These are phyloP conservation scores for Penicillium maclennaniae DNA, from an alignment of 495 filamentous ascomycete genomes.

Conservation along the genomic window DNA sequence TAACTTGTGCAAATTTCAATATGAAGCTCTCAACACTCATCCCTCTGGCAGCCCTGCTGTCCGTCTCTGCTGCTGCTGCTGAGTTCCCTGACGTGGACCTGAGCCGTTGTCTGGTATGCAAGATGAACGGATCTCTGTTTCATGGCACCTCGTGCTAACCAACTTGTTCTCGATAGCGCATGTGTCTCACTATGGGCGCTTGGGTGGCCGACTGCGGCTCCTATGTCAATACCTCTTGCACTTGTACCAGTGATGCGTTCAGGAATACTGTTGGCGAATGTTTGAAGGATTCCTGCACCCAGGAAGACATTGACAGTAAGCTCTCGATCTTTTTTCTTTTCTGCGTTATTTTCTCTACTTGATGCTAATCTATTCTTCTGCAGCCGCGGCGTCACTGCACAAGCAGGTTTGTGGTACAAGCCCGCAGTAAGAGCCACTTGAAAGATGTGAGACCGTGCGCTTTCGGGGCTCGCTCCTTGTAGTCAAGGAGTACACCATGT, in stretches of 20 bases:
- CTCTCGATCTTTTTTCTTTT: neutral
- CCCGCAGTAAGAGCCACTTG: neutral
- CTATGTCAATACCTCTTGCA: slow-evolving; percentile 12
- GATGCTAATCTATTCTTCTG: neutral
- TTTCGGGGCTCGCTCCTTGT: neutral
- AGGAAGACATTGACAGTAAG: slow-evolving; percentile 15
- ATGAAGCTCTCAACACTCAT: slow-evolving; percentile 29
- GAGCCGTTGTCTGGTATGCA: slow-evolving; percentile 19
- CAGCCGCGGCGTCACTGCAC: neutral
- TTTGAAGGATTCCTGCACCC: slow-evolving; percentile 14
- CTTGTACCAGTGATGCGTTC: slow-evolving; percentile 18
- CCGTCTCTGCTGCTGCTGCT: slow-evolving; percentile 18
- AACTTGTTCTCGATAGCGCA: slow-evolving; percentile 2
- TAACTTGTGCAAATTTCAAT: slow-evolving; percentile 1
- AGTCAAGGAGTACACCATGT: neutral
- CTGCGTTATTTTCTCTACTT: neutral
- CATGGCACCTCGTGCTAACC: neutral
- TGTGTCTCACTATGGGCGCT: slow-evolving; percentile 17
- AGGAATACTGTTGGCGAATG: slow-evolving; percentile 16
- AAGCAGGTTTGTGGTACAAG: neutral
- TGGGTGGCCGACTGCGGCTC: slow-evolving; percentile 19
- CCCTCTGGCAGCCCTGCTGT: slow-evolving; percentile 23
- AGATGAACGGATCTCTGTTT: neutral
- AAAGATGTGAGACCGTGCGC: too few relatives aligned
- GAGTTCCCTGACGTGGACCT: slow-evolving; percentile 2